Conservation (phyloP, 768 basidiomycete genomes). For the Galerina marginata region DNA sequence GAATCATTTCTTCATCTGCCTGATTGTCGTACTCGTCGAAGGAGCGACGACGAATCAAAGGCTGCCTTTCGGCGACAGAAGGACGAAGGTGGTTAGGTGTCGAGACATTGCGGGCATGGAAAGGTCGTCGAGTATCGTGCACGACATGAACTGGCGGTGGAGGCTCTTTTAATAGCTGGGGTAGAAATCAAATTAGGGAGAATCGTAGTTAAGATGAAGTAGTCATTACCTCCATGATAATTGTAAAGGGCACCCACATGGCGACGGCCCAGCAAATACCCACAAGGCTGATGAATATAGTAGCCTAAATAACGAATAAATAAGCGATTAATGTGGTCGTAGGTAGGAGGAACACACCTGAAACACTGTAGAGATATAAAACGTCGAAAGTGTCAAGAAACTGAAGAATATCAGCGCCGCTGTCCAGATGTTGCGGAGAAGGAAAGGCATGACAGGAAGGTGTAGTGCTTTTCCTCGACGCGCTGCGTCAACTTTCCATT, state of each 20-base stretch:
- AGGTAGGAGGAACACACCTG: slow-evolving; percentile 48
- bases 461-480: slow-evolving; percentile 73
- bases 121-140: slow-evolving; percentile 41
- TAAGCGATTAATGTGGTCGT: not conserved
- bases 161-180: slow-evolving; percentile 77
- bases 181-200: not conserved
- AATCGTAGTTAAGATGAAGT: not conserved
- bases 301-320: slow-evolving; percentile 55
- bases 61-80: slow-evolving; percentile 53
- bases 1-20: slow-evolving; percentile 40
- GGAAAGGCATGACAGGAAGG: slow-evolving; percentile 88
- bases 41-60: slow-evolving; percentile 65
- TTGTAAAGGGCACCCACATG: slow-evolving; percentile 97
- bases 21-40: slow-evolving; percentile 52
- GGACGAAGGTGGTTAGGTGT: slow-evolving; percentile 43
- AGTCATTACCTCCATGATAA: slow-evolving; percentile 88
- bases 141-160: slow-evolving; percentile 38
- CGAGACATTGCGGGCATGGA: slow-evolving; percentile 61
- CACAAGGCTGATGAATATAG: slow-evolving; percentile 79
- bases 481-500: slow-evolving; percentile 88
- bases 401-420: slow-evolving; percentile 84
- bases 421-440: slow-evolving; percentile 93
- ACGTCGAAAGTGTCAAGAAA: slow-evolving; percentile 79
- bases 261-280: slow-evolving; percentile 97
- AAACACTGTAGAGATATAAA: slow-evolving; percentile 82